These are phyloP conservation scores for Corynascus novoguineensis DNA, from an alignment of 495 filamentous ascomycete genomes.

Conservation along the genomic window DNA sequence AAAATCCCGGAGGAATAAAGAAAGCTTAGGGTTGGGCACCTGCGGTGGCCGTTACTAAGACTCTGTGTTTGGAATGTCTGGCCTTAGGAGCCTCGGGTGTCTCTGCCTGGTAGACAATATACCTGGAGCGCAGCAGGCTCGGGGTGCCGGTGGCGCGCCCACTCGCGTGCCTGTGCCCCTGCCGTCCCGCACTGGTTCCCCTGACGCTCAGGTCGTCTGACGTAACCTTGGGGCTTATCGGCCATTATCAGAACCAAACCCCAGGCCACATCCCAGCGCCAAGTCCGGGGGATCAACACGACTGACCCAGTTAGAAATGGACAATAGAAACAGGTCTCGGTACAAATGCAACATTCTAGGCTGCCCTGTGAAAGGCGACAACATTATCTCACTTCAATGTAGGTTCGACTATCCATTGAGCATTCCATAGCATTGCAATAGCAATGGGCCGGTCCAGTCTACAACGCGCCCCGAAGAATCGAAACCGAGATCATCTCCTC, in stretches of 20 bases:
- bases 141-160: neutral
- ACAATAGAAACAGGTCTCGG: too few relatives aligned
- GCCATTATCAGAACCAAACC: neutral
- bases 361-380: too few relatives aligned
- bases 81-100: too few relatives aligned
- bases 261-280: neutral
- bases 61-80: too few relatives aligned
- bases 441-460: too few relatives aligned
- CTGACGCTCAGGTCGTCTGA: constrained; percentile 6
- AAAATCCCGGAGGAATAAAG: neutral
- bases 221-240: constrained; percentile 7
- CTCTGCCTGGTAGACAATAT: too few relatives aligned
- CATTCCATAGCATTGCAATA: too few relatives aligned
- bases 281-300: neutral
- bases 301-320: too few relatives aligned
- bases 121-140: neutral
- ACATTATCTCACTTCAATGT: too few relatives aligned
- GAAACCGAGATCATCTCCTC: constrained; percentile 21
- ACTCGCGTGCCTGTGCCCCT: neutral
- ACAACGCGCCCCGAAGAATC: neutral
- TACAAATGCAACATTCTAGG: too few relatives aligned
- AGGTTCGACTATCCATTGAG: too few relatives aligned
- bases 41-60: too few relatives aligned
- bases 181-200: neutral
- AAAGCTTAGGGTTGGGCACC: neutral